Base-by-base conservation (phyloP, 257 asterid species). In the Jacaranda mimosifolia region DNA sequence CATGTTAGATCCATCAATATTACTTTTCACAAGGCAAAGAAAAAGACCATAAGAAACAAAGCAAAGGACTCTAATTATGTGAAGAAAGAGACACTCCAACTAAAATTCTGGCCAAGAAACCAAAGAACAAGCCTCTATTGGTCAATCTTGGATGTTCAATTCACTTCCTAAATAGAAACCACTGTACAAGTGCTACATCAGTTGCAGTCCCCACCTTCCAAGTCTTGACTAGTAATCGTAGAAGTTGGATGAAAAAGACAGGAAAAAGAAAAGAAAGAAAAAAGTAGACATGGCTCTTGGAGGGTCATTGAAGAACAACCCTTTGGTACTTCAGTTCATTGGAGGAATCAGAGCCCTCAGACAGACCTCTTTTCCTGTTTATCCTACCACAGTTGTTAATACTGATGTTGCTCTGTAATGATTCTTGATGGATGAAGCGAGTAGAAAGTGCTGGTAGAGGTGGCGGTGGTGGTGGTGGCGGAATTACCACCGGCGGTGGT, bases 401-500 rank as follows among this genome's bases (percentile, higher is more conserved):
- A 17, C 11, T 45, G 4, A 43, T 6, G 42, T 75, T 10, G 5
- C 60, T 13, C 42, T 73, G 45, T 3, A 46, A 14, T n/a, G 51
- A 11, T 15, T 65, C 64, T 4, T 45, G 76, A 18, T n/a, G n/a
- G n/a, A 55, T 49, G 46, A 13, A 15, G 45, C 40, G 63, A 51
- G 15, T 4, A n/a, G 10, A 18, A 0, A 14, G 46, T 3, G 46
- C 9, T 48, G 53, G 62, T 0, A 17, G 62, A n/a, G 62, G 62
- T 17, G 62, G 56, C 7, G 70, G 53, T 62, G 19, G 32, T 0
- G 39, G 3, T 12, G 84, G 73, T 19, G 87, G 58, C 40, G 91
- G 89, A 7, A 87, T 75, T 57, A 60, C 79, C 73, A 88, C 81
- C 35, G 97, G 95, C 15, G 95, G 95, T 2, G 92, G 86, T 48